phyloP scores from a whole-genome alignment of 441 rosid genomes.

The Syzygium malaccense region DNA sequence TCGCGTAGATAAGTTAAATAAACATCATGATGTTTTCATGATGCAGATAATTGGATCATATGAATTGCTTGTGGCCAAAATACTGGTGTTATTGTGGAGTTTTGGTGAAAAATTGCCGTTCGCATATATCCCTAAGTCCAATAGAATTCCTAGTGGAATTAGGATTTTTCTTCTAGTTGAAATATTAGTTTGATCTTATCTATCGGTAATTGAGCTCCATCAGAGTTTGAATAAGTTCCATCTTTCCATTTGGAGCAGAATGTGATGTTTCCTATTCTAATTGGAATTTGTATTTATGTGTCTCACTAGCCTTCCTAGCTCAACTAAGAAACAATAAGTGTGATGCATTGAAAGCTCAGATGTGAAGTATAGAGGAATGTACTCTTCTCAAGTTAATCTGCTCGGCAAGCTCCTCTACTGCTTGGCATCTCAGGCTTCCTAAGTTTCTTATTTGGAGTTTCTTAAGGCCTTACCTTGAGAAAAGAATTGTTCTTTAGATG shows the following conservation, averaged over 20 bases:
- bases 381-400: neutral
- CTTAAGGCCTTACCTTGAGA: neutral
- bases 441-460: neutral
- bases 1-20: neutral
- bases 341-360: neutral
- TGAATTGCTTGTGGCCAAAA: neutral
- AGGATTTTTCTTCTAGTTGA: neutral
- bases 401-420: neutral
- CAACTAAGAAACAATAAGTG: neutral
- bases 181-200: neutral
- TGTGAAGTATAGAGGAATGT: neutral
- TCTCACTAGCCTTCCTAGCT: neutral
- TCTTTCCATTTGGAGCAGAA: neutral
- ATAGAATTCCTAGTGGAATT: neutral
- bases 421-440: neutral
- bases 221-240: neutral
- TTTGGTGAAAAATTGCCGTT: neutral
- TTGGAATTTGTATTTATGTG: neutral
- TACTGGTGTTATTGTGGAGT: neutral
- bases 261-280: neutral
- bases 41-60: neutral
- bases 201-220: neutral
- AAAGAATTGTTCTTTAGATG: neutral
- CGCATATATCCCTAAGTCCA: neutral
- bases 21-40: neutral